Evolutionary conservation across 345 rosid genomes (phyloP), one percentile per base, ranked within the genome.

Genomic region (Hirschfeldia incana): DNA sequence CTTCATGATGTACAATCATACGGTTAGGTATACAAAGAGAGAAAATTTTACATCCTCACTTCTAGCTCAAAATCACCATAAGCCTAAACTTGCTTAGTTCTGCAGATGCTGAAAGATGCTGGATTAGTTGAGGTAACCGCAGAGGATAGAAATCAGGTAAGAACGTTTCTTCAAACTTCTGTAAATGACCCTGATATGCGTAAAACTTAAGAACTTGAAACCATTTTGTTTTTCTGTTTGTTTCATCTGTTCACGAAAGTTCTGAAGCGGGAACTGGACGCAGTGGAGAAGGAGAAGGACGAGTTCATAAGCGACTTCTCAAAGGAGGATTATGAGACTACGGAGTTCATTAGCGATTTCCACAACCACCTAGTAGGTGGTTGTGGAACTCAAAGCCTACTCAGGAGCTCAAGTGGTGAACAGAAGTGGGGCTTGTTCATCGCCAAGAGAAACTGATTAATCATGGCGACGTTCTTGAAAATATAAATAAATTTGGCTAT

Each of bases 141-240:
- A 0, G 97, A 93, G 83, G 97, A 93, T 71, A 87, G 92, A 71
- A 93, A 88, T 67, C 98, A 90, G 91, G 99, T 95, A 42, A 6
- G 32, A 61, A 49, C n/a, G 2, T 1, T 28, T 66, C 27, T 16
- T 26, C 65, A 11, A 11, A 44, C 44, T 8, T 17, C 2, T 13
- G 4, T 32, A 13, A 49, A 16, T 7, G 72, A 58, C 17, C 2
- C 26, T 21, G 21, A 27, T 27, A 29, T 55, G 60, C 65, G 53
- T 32, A 36, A 36, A 37, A 68, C 4, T 4, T 13, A 53, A 12
- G 26, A 37, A 7, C 13, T 8, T 26, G 0, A 39, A 70, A 46
- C 55, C 27, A 33, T 63, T 62, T 21, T 30, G 39, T 26, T 15
- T 79, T 61, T 16, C 59, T 44, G 28, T 49, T 26, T 75, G 69